Percentiles rank a stretch among this genome's conserved stretches.
Conservation (phyloP, 2,329 filamentous ascomycete species). For the Aspergillus phoenicis region DNA sequence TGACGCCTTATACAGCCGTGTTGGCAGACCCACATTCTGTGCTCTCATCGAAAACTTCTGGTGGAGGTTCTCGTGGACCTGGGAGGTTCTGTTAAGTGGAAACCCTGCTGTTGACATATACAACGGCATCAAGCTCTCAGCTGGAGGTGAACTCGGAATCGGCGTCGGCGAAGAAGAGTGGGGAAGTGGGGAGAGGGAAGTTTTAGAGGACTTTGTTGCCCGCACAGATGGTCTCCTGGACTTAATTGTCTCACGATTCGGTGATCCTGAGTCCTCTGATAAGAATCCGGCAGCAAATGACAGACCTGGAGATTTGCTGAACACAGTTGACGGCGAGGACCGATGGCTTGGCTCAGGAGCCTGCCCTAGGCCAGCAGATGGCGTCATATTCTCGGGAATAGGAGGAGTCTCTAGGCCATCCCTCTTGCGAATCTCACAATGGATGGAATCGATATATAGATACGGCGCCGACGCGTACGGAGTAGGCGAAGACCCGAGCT, state of each 20-base stretch:
- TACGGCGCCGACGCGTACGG: conserved; percentile 86
- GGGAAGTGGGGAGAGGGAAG: conserved; percentile 89
- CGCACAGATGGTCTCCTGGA: conserved; percentile 84
- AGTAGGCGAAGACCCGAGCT: conserved; percentile 74
- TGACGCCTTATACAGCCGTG: conserved; percentile 67
- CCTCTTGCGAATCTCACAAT: conserved; percentile 72
- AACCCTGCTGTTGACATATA: conserved; percentile 82
- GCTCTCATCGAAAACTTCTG: conserved; percentile 77
- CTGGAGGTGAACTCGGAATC: conserved; percentile 86
- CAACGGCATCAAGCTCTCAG: conserved; percentile 82
- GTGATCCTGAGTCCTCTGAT: conserved; percentile 52
- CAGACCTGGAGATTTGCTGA: conserved; percentile 18
- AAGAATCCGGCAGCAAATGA: conserved; percentile 23
- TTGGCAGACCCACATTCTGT: conserved; percentile 69
- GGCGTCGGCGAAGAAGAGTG: conserved; percentile 95
- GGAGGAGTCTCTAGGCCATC: conserved; percentile 73
- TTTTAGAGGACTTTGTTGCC: conserved; percentile 82
- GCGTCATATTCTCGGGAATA: conserved; percentile 80
- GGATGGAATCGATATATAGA: conserved; percentile 85
- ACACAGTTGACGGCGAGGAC: conserved; percentile 30
- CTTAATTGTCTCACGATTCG: conserved; percentile 84
- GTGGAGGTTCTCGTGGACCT: conserved; percentile 67
- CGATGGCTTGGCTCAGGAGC: conserved; percentile 75
- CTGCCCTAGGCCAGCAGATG: conserved; percentile 72
- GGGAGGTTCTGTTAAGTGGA: conserved; percentile 88